A percentile compares a stretch with the other conserved stretches of the same genome.
These are phyloP conservation scores for Erythrobasidium yunnanense DNA, from an alignment of 768 basidiomycete species.

Conservation along the genomic window DNA sequence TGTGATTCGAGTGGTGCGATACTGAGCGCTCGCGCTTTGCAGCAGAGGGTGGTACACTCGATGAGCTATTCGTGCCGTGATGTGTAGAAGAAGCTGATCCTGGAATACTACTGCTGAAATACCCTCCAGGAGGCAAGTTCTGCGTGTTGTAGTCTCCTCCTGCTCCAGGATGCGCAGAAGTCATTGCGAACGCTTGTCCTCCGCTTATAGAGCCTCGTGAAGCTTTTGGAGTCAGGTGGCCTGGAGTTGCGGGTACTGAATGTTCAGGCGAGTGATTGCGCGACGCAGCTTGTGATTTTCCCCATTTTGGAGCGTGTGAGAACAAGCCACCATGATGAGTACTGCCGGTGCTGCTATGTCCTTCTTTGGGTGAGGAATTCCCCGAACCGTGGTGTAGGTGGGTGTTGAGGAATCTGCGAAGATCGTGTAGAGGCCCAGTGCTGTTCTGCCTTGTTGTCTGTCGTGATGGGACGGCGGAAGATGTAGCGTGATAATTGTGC, in stretches of 20 bases:
- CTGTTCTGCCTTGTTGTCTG: conserved; percentile 43
- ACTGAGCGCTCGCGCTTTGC: neutral
- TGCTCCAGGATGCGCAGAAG: neutral
- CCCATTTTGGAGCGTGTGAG: conserved; percentile 22
- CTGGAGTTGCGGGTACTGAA: conserved; percentile 30
- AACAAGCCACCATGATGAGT: too few species aligned
- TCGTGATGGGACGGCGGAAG: conserved; percentile 39
- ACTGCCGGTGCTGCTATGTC: conserved; percentile 4
- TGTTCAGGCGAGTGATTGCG: conserved; percentile 21
- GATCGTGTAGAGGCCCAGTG: conserved; percentile 70
- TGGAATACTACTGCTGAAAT: too few species aligned
- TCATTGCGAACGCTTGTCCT: conserved; percentile 8
- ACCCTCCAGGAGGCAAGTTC: too few species aligned
- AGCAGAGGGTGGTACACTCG: conserved; percentile 1
- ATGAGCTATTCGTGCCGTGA: too few species aligned
- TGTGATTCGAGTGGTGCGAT: conserved; percentile 30
- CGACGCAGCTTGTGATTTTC: conserved; percentile 4
- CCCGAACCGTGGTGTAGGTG: conserved; percentile 49
- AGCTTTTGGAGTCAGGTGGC: conserved; percentile 17
- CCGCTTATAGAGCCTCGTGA: neutral
- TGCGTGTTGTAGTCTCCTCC: neutral
- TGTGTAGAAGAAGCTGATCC: too few species aligned
- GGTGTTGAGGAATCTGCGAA: conserved; percentile 88
- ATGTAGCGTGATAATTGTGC: conserved; percentile 26
- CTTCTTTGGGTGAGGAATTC: conserved; percentile 11